phyloP scores from a whole-genome alignment of 2,329 filamentous ascomycete species.

The Venturia aucupariae region DNA sequence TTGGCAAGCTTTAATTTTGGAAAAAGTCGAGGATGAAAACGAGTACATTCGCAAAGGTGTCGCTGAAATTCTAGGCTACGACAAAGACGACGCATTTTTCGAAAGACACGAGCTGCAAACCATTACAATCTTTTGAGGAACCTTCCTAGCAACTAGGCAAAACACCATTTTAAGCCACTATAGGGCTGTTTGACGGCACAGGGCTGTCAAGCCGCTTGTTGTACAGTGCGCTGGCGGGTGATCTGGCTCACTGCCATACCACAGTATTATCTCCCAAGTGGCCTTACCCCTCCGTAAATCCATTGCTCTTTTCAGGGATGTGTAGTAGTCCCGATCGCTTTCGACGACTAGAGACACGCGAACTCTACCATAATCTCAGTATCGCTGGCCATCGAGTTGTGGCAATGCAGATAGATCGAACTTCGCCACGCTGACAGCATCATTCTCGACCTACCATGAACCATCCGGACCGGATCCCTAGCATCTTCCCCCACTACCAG shows the following conservation, averaged over 20 bases:
- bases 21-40: background rate
- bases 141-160: background rate
- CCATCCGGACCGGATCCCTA: too few species aligned
- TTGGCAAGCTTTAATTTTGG: slow-evolving; percentile 11
- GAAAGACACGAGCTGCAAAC: background rate
- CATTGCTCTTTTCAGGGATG: background rate
- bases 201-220: background rate
- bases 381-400: background rate
- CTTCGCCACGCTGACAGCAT: too few species aligned
- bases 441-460: too few species aligned
- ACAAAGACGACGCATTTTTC: slow-evolving; percentile 9
- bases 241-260: background rate
- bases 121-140: background rate
- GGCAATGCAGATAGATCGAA: too few species aligned
- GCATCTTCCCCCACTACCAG: background rate
- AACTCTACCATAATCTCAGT: background rate
- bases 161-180: background rate
- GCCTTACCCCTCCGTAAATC: background rate
- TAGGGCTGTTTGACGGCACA: background rate
- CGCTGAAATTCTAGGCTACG: slow-evolving; percentile 12
- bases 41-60: slow-evolving; percentile 11
- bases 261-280: background rate
- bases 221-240: background rate
- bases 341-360: background rate
- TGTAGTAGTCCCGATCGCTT: background rate